Base-by-base conservation (phyloP, 176 grass and related monocot species). In the Alloteropsis semialata region DNA sequence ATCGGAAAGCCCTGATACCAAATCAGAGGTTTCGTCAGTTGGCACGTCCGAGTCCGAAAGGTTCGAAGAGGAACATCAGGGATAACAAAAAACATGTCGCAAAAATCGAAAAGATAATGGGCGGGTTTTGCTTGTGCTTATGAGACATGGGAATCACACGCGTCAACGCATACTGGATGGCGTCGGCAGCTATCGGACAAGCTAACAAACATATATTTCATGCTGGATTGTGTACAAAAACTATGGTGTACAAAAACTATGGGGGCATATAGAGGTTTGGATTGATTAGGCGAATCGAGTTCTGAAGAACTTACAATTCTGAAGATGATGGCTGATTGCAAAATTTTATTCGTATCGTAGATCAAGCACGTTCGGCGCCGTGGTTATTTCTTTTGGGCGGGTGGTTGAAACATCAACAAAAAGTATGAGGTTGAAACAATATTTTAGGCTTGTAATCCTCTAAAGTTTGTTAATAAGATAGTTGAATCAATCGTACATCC, bases 81-180 rank as follows among this genome's bases (percentile, higher is more conserved):
- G 27, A 72, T 44, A 55, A 14, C 45, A 15, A n/a, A 50, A 56
- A 70, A 82, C 25, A 48, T 19, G 44, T 15, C 39, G 17, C 33
- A 4, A n/a, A 27, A 70, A 18, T n/a, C 15, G 22, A 65, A 48
- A 48, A 41, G 3, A 37, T 34, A 65, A 76, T n/a, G 28, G 8
- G 4, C n/a, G 17, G 61, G 54, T 77, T 69, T 50, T 69, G 33
- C 50, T 60, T 53, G 39, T 41, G 5, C n/a, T 30, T 13, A 36
- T 29, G 65, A n/a, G 68, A 78, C 78, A 82, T 3, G 11, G 27
- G 17, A 30, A 65, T 39, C 88, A 39, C 1, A 78, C 3, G 83
- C 45, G 82, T 81, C 87, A 77, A 77, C 69, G 8, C 18, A 27
- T 9, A 8, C 19, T 45, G 34, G 57, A 66, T 86, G n/a, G 19